A percentile compares a stretch with the other conserved stretches of the same genome.
Conservation (phyloP, 176 grass and related monocot genomes). For the Cenchrus purpureus region DNA sequence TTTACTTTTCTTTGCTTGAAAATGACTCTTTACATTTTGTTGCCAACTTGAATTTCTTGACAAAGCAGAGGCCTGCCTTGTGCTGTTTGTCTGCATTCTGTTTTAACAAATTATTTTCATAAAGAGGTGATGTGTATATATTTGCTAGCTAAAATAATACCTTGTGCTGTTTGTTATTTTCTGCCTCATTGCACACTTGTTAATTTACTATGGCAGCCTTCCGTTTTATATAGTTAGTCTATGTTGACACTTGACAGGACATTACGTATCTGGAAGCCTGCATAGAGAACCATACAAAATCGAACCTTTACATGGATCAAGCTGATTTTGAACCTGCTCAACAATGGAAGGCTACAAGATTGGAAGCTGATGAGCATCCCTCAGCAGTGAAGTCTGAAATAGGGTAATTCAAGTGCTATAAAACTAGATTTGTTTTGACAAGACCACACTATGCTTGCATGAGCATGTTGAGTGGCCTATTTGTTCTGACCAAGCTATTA, state of each 20-base stretch:
- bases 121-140: constrained; percentile 16
- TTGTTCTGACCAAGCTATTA: background rate
- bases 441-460: background rate
- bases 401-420: constrained; percentile 51
- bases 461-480: constrained; percentile 17
- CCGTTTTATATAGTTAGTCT: constrained; percentile 42
- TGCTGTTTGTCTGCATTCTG: constrained; percentile 5
- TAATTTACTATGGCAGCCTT: constrained; percentile 41
- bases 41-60: constrained; percentile 17
- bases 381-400: constrained; percentile 61
- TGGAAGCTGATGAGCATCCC: constrained; percentile 78
- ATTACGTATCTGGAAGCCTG: constrained; percentile 95
- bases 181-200: constrained; percentile 18
- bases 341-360: constrained; percentile 85
- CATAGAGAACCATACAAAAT: constrained; percentile 99
- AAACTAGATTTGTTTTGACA: constrained; percentile 5
- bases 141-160: background rate
- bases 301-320: constrained; percentile 99
- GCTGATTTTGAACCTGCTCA: constrained; percentile 94
- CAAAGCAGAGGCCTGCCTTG: background rate
- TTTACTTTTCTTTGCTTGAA: background rate
- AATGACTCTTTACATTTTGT: background rate
- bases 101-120: constrained; percentile 28
- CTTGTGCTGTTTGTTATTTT: constrained; percentile 25
- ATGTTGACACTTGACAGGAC: constrained; percentile 59